Evolutionary conservation across 2,329 filamentous ascomycete genomes (phyloP).

Genomic region (Scedosporium boydii): DNA sequence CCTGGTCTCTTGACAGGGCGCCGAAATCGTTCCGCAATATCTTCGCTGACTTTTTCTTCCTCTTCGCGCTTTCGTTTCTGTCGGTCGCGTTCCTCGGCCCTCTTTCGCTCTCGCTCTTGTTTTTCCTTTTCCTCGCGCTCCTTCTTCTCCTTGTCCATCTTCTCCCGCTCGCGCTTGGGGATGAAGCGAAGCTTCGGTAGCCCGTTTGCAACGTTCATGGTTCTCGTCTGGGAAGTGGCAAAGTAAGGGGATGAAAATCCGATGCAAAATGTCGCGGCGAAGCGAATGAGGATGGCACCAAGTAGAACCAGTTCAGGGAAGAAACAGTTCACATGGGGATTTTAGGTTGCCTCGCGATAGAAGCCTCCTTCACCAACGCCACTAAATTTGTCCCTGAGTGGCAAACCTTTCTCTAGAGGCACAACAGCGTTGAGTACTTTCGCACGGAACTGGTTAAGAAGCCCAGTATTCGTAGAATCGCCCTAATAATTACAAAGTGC

Average conservation of each 20-base stretch:
- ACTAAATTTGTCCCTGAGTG: background rate
- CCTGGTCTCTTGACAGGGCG: conserved; percentile 6
- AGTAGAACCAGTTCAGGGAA: background rate
- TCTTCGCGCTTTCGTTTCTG: conserved; percentile 1
- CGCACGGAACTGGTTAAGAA: too few species aligned
- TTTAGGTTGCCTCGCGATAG: background rate
- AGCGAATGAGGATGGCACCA: background rate
- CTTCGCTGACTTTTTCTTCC: conserved; percentile 5
- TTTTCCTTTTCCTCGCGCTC: conserved; percentile 49
- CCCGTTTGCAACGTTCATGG: background rate
- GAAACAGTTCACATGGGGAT: background rate
- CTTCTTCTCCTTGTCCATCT: conserved; percentile 70
- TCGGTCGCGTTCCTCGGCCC: conserved; percentile 11
- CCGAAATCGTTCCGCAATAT: background rate
- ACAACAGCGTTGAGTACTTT: too few species aligned
- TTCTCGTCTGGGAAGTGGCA: background rate
- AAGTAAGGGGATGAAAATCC: too few species aligned
- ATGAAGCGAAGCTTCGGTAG: conserved; percentile 76
- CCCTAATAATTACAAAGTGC: too few species aligned
- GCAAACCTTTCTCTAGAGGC: background rate
- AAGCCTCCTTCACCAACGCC: background rate
- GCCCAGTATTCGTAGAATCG: too few species aligned
- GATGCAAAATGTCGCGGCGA: too few species aligned
- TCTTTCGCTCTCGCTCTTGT: conserved; percentile 48
- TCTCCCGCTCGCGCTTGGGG: conserved; percentile 73